A percentile compares a stretch with the other conserved stretches of the same genome.
These are phyloP conservation scores for Dovyalis caffra DNA, from an alignment of 345 rosid species.

Conservation along the genomic window DNA sequence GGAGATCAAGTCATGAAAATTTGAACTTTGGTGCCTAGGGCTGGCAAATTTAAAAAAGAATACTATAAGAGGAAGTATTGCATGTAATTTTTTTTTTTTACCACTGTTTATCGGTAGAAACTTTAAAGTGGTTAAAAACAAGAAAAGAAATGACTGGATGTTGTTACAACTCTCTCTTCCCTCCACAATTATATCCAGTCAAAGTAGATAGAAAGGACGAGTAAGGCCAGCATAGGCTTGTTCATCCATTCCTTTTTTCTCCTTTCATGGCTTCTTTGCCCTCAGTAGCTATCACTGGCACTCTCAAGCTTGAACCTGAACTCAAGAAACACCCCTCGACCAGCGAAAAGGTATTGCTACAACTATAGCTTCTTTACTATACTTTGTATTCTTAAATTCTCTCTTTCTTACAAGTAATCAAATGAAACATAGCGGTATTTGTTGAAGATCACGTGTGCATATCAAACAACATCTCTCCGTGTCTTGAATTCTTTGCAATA, in stretches of 20 bases:
- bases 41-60: too few species aligned
- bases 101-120: not conserved
- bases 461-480: not conserved
- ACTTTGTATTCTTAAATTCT: not conserved
- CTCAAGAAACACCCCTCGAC: constrained; percentile 25
- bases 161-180: not conserved
- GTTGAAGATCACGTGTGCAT: not conserved
- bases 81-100: too few species aligned
- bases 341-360: constrained; percentile 32
- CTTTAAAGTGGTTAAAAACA: not conserved
- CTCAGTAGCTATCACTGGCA: constrained; percentile 22
- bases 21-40: too few species aligned
- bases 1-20: too few species aligned
- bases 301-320: constrained; percentile 33
- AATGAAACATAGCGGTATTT: not conserved
- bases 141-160: not conserved
- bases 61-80: not conserved
- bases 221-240: not conserved
- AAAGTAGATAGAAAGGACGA: not conserved
- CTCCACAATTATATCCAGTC: constrained; percentile 1
- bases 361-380: not conserved
- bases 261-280: constrained; percentile 48
- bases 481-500: not conserved
- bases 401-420: too few species aligned
- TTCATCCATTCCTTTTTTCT: not conserved